Conservation (phyloP, 139 green algal genomes). For the Closterium sp. region DNA sequence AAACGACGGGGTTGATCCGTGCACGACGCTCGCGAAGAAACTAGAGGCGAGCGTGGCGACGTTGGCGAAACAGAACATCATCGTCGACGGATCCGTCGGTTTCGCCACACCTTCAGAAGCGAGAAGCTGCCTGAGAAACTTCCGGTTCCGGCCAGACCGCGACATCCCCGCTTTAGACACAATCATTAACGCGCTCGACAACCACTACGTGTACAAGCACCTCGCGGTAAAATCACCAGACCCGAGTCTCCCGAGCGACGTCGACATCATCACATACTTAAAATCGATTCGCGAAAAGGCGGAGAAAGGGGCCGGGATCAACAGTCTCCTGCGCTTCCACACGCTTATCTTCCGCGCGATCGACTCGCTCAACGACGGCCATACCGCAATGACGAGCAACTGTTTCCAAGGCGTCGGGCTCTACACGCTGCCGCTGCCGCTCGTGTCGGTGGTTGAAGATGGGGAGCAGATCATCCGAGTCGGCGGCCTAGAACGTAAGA, state of each 20-base stretch:
- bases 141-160: not conserved
- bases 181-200: not conserved
- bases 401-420: not conserved
- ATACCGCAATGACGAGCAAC: not conserved
- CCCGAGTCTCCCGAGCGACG: not conserved
- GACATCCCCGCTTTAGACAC: not conserved
- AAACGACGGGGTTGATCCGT: not conserved
- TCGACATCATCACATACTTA: not conserved
- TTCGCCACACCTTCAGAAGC: not conserved
- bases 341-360: not conserved
- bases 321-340: not conserved
- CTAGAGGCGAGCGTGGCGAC: not conserved
- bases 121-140: not conserved
- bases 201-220: not conserved
- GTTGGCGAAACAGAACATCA: not conserved
- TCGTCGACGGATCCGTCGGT: not conserved
- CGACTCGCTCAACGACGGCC: not conserved
- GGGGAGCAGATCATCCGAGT: not conserved
- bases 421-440: not conserved
- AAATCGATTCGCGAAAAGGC: not conserved
- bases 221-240: not conserved
- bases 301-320: not conserved
- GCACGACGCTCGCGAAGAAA: not conserved
- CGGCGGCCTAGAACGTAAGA: not conserved
- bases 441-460: not conserved